These are phyloP conservation scores for Sclerotinia sclerotiorum DNA, from an alignment of 2,329 filamentous ascomycete genomes.

Conservation along the genomic window DNA sequence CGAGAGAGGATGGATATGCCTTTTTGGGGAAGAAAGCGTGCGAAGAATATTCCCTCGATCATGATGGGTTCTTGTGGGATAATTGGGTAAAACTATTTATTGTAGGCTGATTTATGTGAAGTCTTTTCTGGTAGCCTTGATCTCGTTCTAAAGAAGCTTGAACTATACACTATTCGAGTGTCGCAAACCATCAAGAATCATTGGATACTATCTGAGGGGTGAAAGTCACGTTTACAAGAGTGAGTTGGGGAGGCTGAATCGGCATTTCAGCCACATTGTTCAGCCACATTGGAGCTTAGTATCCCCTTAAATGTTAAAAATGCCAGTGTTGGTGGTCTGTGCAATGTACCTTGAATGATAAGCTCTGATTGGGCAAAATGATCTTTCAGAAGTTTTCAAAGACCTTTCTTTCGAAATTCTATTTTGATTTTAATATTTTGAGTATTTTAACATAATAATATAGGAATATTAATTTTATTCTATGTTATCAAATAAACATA, in stretches of 20 bases:
- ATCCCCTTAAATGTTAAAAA: too few relatives aligned
- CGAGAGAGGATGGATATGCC: constrained; percentile 44
- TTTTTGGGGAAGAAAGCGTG: constrained; percentile 65
- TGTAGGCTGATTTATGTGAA: not conserved
- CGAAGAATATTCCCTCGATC: constrained; percentile 72
- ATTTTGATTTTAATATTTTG: too few relatives aligned
- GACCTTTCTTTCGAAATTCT: too few relatives aligned
- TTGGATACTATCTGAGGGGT: too few relatives aligned
- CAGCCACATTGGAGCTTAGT: not conserved
- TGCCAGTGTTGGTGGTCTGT: too few relatives aligned
- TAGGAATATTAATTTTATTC: too few relatives aligned
- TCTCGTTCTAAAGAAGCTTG: not conserved
- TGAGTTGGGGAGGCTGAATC: not conserved
- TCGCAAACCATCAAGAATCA: not conserved
- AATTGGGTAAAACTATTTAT: not conserved
- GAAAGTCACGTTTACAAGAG: not conserved
- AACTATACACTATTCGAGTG: not conserved
- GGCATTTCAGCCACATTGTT: constrained; percentile 1
- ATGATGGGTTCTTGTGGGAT: constrained; percentile 44
- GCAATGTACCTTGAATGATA: too few relatives aligned
- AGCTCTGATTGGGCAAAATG: too few relatives aligned
- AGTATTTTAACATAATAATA: too few relatives aligned
- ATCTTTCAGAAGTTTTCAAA: too few relatives aligned
- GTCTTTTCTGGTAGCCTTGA: not conserved
- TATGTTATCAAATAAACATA: too few relatives aligned